A percentile compares a stretch with the other conserved stretches of the same genome.
Conservation (phyloP, 495 filamentous ascomycete genomes). For the Penicillium goetzii region DNA sequence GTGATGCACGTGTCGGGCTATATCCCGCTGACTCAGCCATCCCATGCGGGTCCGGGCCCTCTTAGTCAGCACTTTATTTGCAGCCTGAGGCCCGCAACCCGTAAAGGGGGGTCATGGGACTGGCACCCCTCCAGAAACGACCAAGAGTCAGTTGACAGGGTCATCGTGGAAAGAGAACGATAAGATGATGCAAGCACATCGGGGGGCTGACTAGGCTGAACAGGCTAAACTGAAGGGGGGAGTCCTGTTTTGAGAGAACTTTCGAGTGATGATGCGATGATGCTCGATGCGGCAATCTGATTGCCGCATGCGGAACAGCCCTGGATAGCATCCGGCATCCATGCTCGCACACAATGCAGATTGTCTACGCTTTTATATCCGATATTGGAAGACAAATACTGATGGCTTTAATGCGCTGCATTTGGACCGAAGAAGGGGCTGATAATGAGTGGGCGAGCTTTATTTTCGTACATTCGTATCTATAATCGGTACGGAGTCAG, state of each 20-base stretch:
- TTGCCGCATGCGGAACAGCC: slow-evolving; percentile 37
- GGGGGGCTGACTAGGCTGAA: not conserved
- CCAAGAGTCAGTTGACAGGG: slow-evolving; percentile 33
- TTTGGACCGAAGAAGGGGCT: slow-evolving; percentile 30
- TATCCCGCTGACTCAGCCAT: not conserved
- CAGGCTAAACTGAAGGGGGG: not conserved
- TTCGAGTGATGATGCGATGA: slow-evolving; percentile 34
- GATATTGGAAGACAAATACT: not conserved
- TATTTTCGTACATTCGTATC: not conserved
- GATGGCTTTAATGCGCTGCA: slow-evolving; percentile 17
- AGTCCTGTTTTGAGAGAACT: not conserved
- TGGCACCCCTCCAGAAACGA: not conserved
- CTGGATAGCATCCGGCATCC: slow-evolving; percentile 25
- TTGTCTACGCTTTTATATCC: slow-evolving; percentile 10
- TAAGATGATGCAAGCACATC: slow-evolving; percentile 1
- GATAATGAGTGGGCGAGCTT: slow-evolving; percentile 16
- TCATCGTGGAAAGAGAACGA: slow-evolving; percentile 13
- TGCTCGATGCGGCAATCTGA: slow-evolving; percentile 33
- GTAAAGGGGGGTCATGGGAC: slow-evolving; percentile 15
- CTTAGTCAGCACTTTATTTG: not conserved
- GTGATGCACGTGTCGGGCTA: not conserved
- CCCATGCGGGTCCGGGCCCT: not conserved
- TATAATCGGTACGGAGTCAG: not conserved
- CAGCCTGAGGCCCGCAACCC: not conserved
- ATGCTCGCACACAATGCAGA: slow-evolving; percentile 22